phyloP scores from a whole-genome alignment of 2,329 filamentous ascomycete genomes.

The Grosmannia huntii region DNA sequence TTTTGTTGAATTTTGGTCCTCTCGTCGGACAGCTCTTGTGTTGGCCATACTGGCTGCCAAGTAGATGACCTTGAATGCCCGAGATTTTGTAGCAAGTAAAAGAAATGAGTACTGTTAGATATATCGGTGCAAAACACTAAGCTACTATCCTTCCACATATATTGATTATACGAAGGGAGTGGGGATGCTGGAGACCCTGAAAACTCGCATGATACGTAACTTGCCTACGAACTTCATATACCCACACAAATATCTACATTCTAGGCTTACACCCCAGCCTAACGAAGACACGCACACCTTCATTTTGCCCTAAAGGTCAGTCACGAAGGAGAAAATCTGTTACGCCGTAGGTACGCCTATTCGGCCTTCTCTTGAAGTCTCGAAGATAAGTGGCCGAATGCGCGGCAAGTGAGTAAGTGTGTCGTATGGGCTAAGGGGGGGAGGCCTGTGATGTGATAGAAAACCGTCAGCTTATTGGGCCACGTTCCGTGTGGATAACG shows the following conservation, averaged over 20 bases:
- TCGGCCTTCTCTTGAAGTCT: no score
- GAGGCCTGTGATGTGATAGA: no score
- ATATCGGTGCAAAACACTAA: background rate
- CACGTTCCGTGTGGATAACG: no score
- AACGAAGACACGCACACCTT: no score
- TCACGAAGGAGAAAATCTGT: background rate
- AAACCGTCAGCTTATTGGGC: no score
- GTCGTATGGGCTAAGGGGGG: no score
- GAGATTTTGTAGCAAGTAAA: background rate
- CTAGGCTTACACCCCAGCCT: background rate
- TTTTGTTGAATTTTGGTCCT: background rate
- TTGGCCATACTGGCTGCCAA: background rate
- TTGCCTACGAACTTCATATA: background rate
- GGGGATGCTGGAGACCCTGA: background rate
- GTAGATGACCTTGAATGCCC: background rate
- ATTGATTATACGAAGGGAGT: background rate
- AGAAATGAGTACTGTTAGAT: background rate
- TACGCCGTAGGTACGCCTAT: no score
- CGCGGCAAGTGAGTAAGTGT: no score
- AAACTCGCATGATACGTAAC: background rate
- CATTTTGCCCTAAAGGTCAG: background rate
- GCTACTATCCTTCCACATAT: no score
- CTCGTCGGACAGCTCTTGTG: background rate
- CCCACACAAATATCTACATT: background rate
- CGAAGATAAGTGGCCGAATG: no score